Evolutionary conservation across 78 protist species (phyloP).

Genomic region (Creolimax fragrantissima): DNA sequence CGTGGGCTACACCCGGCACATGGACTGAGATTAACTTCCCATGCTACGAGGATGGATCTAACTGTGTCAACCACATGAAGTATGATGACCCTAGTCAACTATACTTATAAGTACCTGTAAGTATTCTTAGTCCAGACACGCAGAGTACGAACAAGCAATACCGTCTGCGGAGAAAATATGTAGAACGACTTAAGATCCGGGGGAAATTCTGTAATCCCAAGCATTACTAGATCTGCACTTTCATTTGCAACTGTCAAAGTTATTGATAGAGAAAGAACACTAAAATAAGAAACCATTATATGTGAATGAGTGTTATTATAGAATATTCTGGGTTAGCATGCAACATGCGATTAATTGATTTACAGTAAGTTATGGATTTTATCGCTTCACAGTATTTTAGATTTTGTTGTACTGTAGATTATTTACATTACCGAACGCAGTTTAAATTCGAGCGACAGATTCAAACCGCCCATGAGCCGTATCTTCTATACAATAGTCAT

Average conservation of each 20-base stretch:
- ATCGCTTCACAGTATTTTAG: too few relatives aligned
- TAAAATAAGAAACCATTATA: too few relatives aligned
- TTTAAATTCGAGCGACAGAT: background rate
- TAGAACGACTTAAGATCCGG: background rate
- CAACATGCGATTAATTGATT: background rate
- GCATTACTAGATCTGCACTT: too few relatives aligned
- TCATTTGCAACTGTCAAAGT: too few relatives aligned
- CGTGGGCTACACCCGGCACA: conserved; percentile 6
- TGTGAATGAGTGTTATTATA: too few relatives aligned
- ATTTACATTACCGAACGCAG: background rate
- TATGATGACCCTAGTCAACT: background rate
- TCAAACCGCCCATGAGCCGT: too few relatives aligned
- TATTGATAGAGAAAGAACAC: too few relatives aligned
- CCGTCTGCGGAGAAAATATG: background rate
- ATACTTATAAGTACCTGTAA: background rate
- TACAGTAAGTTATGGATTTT: background rate
- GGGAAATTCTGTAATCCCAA: background rate
- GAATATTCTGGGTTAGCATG: background rate
- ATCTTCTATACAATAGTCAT: too few relatives aligned
- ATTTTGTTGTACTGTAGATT: background rate
- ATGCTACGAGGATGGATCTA: conserved; percentile 22
- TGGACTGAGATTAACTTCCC: conserved; percentile 16
- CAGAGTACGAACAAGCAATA: background rate
- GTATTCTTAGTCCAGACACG: background rate
- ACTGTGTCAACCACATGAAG: background rate